These are phyloP conservation scores for Panicum virgatum DNA, from an alignment of 202 grass and related monocot species.

Conservation along the genomic window DNA sequence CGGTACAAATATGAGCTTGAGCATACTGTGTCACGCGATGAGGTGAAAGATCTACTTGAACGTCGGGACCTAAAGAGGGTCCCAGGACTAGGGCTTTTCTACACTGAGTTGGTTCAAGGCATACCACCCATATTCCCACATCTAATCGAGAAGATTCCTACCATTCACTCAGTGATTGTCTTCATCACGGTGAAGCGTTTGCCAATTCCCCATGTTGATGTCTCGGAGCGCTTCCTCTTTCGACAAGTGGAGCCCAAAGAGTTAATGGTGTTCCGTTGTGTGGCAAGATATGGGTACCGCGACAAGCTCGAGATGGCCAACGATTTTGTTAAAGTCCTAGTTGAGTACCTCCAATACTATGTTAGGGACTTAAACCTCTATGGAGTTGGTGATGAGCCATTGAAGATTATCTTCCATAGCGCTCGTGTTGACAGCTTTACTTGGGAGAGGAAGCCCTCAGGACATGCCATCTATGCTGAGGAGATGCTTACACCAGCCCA, in stretches of 20 bases:
- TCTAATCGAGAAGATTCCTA: conserved; percentile 59
- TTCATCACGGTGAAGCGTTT: conserved; percentile 60
- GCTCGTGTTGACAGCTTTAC: conserved; percentile 36
- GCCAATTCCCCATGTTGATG: conserved; percentile 39
- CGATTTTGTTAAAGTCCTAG: conserved; percentile 48
- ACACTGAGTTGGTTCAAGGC: conserved; percentile 64
- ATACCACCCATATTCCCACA: conserved; percentile 64
- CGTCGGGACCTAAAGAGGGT: conserved; percentile 36
- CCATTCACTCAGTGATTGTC: conserved; percentile 54
- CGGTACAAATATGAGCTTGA: conserved; percentile 54
- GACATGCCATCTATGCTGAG: conserved; percentile 38
- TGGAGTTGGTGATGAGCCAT: conserved; percentile 8
- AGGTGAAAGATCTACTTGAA: conserved; percentile 28
- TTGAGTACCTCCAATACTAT: conserved; percentile 60
- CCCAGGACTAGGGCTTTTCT: conserved; percentile 52
- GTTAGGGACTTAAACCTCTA: conserved; percentile 43
- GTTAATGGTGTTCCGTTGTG: conserved; percentile 57
- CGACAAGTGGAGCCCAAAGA: conserved; percentile 49
- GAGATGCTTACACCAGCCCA: conserved; percentile 54
- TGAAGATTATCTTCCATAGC: conserved; percentile 37
- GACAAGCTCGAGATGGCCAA: conserved; percentile 45
- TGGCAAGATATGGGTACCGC: conserved; percentile 58
- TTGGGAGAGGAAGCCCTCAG: conserved; percentile 21
- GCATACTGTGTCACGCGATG: conserved; percentile 37
- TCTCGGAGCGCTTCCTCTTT: conserved; percentile 61